These are phyloP conservation scores for Lachnellula subtilissima DNA, from an alignment of 2,329 filamentous ascomycete species.

Conservation along the genomic window DNA sequence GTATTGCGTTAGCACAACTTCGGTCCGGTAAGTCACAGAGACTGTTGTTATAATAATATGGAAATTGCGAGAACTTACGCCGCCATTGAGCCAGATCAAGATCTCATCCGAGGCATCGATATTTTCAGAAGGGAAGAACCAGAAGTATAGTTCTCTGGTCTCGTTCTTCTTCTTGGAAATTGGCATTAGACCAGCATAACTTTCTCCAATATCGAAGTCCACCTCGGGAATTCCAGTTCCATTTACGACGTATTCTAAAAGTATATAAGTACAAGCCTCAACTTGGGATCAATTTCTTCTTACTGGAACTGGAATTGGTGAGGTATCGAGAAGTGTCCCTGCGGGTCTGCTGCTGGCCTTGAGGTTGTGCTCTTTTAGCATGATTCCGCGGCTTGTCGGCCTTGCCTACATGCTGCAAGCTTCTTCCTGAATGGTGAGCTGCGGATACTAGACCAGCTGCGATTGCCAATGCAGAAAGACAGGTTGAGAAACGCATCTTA, in stretches of 20 bases:
- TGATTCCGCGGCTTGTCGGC: conserved; percentile 14
- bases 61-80: conserved; percentile 31
- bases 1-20: conserved; percentile 1
- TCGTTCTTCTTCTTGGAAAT: conserved; percentile 47
- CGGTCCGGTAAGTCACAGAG: neutral
- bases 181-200: conserved; percentile 58
- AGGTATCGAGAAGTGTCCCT: conserved; percentile 16
- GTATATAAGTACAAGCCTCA: neutral
- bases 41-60: neutral
- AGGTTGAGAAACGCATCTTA: conserved; percentile 22
- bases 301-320: conserved; percentile 26
- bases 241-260: conserved; percentile 57
- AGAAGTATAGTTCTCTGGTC: conserved; percentile 55
- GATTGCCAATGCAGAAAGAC: conserved; percentile 19
- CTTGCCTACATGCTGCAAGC: conserved; percentile 22
- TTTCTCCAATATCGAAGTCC: conserved; percentile 62
- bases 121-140: conserved; percentile 59
- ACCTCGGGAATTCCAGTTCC: conserved; percentile 63
- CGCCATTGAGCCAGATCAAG: conserved; percentile 49
- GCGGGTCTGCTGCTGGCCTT: conserved; percentile 6
- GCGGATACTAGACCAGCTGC: conserved; percentile 14
- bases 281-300: neutral
- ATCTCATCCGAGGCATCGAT: conserved; percentile 50
- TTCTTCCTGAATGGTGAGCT: conserved; percentile 18
- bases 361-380: conserved; percentile 5